Conservation (phyloP, 179 eudicot genomes). For the Amaranthus tricolor region DNA sequence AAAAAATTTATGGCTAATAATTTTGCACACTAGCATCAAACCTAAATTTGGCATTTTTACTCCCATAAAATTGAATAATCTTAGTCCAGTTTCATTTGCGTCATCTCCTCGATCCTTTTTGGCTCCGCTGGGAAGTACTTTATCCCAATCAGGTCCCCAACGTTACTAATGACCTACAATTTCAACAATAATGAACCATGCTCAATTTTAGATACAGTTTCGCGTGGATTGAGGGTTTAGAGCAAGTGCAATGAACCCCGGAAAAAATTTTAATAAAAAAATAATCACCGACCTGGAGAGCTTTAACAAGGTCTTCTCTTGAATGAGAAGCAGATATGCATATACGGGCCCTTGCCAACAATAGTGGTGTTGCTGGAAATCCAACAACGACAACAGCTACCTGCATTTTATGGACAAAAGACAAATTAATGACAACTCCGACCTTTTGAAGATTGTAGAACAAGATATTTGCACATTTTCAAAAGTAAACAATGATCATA, state of each 20-base stretch:
- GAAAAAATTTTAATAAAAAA: neutral
- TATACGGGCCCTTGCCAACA: slow-evolving; percentile 88
- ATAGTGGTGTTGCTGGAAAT: slow-evolving; percentile 91
- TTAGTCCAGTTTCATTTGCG: slow-evolving; percentile 52
- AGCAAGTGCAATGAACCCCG: neutral
- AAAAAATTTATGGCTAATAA: neutral
- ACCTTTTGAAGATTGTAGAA: neutral
- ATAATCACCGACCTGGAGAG: slow-evolving; percentile 56
- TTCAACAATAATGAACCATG: neutral
- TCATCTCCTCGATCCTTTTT: slow-evolving; percentile 59
- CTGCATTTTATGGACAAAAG: slow-evolving; percentile 27
- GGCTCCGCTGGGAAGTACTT: slow-evolving; percentile 99
- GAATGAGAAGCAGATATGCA: slow-evolving; percentile 95
- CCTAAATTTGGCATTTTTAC: slow-evolving; percentile 15
- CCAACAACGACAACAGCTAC: slow-evolving; percentile 90
- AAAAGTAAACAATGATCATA: neutral
- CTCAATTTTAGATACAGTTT: neutral
- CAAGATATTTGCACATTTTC: neutral
- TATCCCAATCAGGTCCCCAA: slow-evolving; percentile 89
- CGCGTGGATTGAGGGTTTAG: too few relatives aligned
- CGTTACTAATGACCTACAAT: slow-evolving; percentile 67
- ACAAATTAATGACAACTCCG: neutral
- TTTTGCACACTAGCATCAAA: slow-evolving; percentile 17
- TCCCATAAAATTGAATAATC: slow-evolving; percentile 18
- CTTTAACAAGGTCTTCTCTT: slow-evolving; percentile 77